Base-by-base conservation (phyloP, 352 stramenopile genomes). In the Phytopythium litorale region DNA sequence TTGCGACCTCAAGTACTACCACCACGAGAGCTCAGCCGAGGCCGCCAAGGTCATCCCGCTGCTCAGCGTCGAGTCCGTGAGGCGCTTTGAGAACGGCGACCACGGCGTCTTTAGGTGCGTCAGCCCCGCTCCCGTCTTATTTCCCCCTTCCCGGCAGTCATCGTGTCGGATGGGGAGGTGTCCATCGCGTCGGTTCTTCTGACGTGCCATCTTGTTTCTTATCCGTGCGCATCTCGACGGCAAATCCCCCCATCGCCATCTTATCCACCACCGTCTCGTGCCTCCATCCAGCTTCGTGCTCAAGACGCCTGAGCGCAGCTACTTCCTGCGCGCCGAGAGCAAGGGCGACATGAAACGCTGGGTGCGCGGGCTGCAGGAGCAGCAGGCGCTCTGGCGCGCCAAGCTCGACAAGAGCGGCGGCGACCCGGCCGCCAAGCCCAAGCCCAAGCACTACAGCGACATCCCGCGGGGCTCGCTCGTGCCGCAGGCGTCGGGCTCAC, bases 341-440 rank as follows among this genome's bases (percentile, higher is more conserved):
- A 92, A 96, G 58, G 84, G 84, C 46, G 87, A 96, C 72, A 92
- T 96, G 83, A 96, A 93, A 67, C 83, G 84, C 15, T 96, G 84
- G 84, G 87, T 93, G 28, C 81, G 85, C 21, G 83, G 84, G 0
- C 82, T 96, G 43, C 79, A 77, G 38, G 84, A 94, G 43, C 87
- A 93, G 65, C 87, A 95, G 58, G 83, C 93, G 35, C 64, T 96
- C 48, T 92, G 84, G 83, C 81, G 78, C n/a, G 70, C 70, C 35
- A 85, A 87, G 58, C 56, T 72, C 18, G 60, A 75, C 16, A 76
- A 68, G 25, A 38, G 61, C 7, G 67, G 82, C 32, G 81, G 72
- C 18, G 75, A 89, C 56, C 68, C 72, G 0, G 69, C 51, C 3
- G 63, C 70, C 18, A 45, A 60, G 37, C 78, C 75, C n/a, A 72